Evolutionary conservation across 305 asterid species (phyloP).

Genomic region (Striga hermonthica): DNA sequence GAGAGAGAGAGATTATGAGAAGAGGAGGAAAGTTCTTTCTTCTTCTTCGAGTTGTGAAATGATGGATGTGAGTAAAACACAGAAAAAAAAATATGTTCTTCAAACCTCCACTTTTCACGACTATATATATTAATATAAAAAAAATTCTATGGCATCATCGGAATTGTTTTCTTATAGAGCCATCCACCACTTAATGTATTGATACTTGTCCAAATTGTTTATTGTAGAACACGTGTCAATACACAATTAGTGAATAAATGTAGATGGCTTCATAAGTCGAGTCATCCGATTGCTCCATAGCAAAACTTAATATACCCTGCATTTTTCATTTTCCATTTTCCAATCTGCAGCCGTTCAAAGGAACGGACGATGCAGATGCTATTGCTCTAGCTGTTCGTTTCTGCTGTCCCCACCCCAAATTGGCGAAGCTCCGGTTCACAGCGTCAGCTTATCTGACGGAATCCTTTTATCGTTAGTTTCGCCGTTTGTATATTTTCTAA

Average conservation of each 20-base stretch:
- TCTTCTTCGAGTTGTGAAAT: constrained; percentile 32
- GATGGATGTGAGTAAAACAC: too few species aligned
- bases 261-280: too few species aligned
- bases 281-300: too few species aligned
- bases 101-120: constrained; percentile 43
- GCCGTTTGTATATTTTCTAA: constrained; percentile 1
- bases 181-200: too few species aligned
- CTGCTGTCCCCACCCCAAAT: constrained; percentile 30
- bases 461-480: constrained; percentile 33
- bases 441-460: constrained; percentile 41
- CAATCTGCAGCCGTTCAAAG: constrained; percentile 42
- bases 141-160: too few species aligned
- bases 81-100: constrained; percentile 36
- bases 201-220: too few species aligned
- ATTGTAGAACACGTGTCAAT: too few species aligned
- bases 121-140: too few species aligned
- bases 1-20: constrained; percentile 26
- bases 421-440: constrained; percentile 36
- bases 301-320: not conserved
- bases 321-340: constrained; percentile 38
- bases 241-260: too few species aligned
- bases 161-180: too few species aligned
- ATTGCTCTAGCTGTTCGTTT: constrained; percentile 36
- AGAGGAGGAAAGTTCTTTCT: constrained; percentile 23
- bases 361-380: constrained; percentile 35